Base-by-base conservation (phyloP, 1,284 basidiomycete species). In the Mycena sp. region DNA sequence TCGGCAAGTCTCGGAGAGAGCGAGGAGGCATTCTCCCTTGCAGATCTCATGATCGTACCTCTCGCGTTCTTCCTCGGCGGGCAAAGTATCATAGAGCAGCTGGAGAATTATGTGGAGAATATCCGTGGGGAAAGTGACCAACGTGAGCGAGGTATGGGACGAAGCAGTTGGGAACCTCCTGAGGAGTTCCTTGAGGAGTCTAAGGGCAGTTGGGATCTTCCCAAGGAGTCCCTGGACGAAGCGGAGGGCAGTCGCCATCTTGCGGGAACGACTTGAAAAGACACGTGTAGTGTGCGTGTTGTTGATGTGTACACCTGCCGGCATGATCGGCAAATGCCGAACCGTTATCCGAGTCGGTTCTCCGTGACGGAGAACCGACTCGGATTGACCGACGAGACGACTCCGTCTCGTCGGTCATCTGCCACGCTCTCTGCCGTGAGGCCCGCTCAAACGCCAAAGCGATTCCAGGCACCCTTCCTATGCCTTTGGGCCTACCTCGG, bases 11-110 rank as follows among this genome's bases (percentile, higher is more conserved):
- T 50, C 35, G 28, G 56, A 58, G 4, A 59, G 30, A 2, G 50
- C 23, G 23, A 51, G 32, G 32, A 35, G 32, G 32, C 7, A 35
- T 35, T 14, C 14, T 9, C 32, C 32, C 32, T 14, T 53, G 35
- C 30, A 49, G 4, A 11, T 35, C 38, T 61, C 58, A 23, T 54
- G 50, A 7, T 61, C 30, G 37, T 45, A 59, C 16, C 57, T 43
- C 29, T 11, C 4, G 5, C 21, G 19, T 10, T 35, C 40, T 26
- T 30, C 38, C 4, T 38, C 23, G 25, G 2, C 38, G n/a, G 26
- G 44, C 37, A 30, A 46, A 41, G 43, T 43, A 19, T 54, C 43
- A 28, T 61, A 54, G 41, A 52, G 28, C 2, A 44, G 21, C 21
- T 41, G 29, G n/a, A 59, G 26, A 52, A 59, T 12, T 1, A 51